Evolutionary conservation across 2,329 filamentous ascomycete genomes (phyloP), one percentile per base, ranked within the genome.

Genomic region (Pochonia chlamydosporia): DNA sequence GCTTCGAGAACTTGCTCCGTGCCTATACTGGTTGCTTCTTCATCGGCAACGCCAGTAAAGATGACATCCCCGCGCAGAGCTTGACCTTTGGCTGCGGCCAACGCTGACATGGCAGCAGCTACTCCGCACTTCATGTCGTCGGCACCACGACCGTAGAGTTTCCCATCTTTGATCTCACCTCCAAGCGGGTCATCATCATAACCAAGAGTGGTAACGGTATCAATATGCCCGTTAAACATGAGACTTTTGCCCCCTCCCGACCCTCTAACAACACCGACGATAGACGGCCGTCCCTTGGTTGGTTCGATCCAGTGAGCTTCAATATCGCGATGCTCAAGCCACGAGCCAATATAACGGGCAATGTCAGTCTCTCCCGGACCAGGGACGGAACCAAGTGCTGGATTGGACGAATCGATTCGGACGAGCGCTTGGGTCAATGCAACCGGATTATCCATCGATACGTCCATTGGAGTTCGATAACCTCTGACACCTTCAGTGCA

Each of bases 401-500:
- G 70, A 43, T 70, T 77, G 2, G 74, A 66, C 0, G 76, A 79
- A 51, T 76, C 61, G 52, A 79, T 77, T 13, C 62, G 63, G 0
- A 73, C 70, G 10, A 79, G 61, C 0, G 57, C 59, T 48, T 73
- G 70, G 0, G 74, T 72, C 25, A 79, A 54, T 1, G 50, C 44
- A 4, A 73, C 63, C 0, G 68, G 54, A 33, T 75, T 70, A 5
- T 74, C 67, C 3, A 54, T 49, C 1, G 66, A 66, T 0, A 76
- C 69, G 25, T 67, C 61, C 4, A 51, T 48, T 0, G 77, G 77
- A 9, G 61, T 49, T 0, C 54, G 43, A 52, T 87, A 85, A 2
- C 74, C 68, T 31, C 84, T 71, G 8, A 58, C 55, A 0, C 82
- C 82, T 35, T 66, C 63, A 0, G 85, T 89, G 51, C 78, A 83